Evolutionary conservation across 169 alveolate species (phyloP).

Genomic region (Eimeria sp.): DNA sequence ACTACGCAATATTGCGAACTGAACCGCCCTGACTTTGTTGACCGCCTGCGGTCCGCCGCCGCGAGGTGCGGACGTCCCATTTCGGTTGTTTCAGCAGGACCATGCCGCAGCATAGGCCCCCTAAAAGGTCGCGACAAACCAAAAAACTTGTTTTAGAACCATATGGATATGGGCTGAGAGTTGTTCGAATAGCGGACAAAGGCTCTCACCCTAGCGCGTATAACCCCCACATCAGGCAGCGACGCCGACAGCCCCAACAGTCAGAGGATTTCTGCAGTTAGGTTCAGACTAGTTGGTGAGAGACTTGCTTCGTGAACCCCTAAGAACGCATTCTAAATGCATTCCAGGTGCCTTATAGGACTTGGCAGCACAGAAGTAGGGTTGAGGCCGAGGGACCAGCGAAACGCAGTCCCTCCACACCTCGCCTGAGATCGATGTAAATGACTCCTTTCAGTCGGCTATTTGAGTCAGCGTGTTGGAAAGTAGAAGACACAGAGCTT

Average conservation of each 20-base stretch:
- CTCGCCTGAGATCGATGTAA: not conserved
- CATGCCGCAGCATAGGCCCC: not conserved
- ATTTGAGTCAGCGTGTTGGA: not conserved
- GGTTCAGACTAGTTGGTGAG: not conserved
- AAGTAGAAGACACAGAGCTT: not conserved
- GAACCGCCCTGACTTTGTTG: too few species aligned
- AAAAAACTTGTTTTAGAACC: not conserved
- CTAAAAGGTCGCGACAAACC: not conserved
- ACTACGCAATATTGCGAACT: not conserved
- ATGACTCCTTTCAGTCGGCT: conserved; percentile 10
- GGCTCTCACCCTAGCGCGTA: not conserved
- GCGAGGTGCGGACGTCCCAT: not conserved
- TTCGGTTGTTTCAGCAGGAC: not conserved
- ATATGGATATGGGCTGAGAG: not conserved
- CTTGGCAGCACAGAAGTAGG: conserved; percentile 21
- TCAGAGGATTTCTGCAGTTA: not conserved
- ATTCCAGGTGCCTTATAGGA: not conserved
- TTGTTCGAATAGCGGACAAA: not conserved
- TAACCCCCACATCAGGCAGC: conserved; percentile 28
- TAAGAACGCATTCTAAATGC: not conserved
- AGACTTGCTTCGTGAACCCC: not conserved
- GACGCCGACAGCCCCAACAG: conserved; percentile 34
- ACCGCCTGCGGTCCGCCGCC: not conserved
- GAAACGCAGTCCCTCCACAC: conserved; percentile 1
- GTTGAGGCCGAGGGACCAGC: not conserved